Evolutionary conservation across 768 basidiomycete species (phyloP), one percentile per base, ranked within the genome.

Genomic region (Imleria badia): DNA sequence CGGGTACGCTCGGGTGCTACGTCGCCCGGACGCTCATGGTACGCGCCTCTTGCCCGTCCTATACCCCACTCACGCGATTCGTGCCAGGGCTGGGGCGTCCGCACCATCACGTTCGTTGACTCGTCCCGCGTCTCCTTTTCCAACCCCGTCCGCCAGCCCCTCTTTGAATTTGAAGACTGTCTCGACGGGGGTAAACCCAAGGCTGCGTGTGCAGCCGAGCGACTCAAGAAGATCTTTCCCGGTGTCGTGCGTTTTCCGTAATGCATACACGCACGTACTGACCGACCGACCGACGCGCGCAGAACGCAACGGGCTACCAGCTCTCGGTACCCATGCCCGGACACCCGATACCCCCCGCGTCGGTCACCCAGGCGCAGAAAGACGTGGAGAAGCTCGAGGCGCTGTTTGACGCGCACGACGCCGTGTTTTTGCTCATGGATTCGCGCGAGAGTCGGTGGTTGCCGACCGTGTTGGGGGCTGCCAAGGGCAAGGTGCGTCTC

Each of bases 381-480:
- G 87, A 93, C 59, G 84, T 98, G 1, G 72, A 73, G 31, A 75
- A 77, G 61, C 80, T 99, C 10, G 93, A 95, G 63, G 68, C 77
- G 23, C 80, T 98, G 15, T 79, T 98, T 52, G 86, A 89, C 30
- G 76, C 78, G 17, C 96, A 99, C 65, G 97, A 99, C 65, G 95
- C 79, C 0, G 78, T 98, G 4, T 98, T 94, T 71, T 76, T 98
- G 31, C 77, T 98, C 22, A 98, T 98, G 97, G 97, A 98, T 68
- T 98, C 94, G n/a, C 77, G 96, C 34, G 97, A 99, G 72, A 94
- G 92, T 61, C 75, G 97, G 42, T 99, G 97, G 97, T 73, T 99
- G 46, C 97, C 96, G 12, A 97, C 93, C 0, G 84, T 99, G 12
- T 71, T 99, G 14, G 89, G 86, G 0, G 85, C 89, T 0, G 80